Evolutionary conservation across 331 rosid species (phyloP).

Genomic region (Malus hybrid): DNA sequence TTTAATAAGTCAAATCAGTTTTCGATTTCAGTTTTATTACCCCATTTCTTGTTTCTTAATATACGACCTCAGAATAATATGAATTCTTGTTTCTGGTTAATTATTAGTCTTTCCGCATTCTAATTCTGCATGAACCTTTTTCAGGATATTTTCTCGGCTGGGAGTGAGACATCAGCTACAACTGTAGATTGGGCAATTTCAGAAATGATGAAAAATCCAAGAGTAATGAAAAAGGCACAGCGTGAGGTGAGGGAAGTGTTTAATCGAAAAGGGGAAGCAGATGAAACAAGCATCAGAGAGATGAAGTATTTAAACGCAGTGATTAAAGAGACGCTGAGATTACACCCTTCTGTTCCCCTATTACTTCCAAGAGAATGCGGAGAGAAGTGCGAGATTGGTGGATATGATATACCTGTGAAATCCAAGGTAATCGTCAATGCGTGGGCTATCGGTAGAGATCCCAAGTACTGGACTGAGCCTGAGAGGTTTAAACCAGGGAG

Average conservation of each 20-base stretch:
- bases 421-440: not conserved
- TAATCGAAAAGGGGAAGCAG: not conserved
- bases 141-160: not conserved
- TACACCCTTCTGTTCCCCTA: not conserved
- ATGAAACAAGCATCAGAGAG: not conserved
- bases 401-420: not conserved
- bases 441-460: not conserved
- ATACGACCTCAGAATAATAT: no score
- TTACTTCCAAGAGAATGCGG: not conserved
- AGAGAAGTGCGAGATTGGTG: not conserved
- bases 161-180: not conserved
- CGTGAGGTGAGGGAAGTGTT: not conserved
- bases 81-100: no score
- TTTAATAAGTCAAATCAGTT: no score
- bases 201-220: not conserved
- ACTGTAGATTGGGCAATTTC: not conserved
- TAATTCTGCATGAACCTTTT: not conserved
- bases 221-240: not conserved
- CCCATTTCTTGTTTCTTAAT: no score
- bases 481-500: not conserved
- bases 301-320: not conserved
- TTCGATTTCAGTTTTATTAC: no score
- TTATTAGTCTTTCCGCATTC: no score
- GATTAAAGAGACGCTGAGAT: not conserved
- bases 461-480: not conserved